Evolutionary conservation across 225 moss, liverwort and hornwort species (phyloP), one percentile per base, ranked within the genome.

Genomic region (Bryum argenteum): DNA sequence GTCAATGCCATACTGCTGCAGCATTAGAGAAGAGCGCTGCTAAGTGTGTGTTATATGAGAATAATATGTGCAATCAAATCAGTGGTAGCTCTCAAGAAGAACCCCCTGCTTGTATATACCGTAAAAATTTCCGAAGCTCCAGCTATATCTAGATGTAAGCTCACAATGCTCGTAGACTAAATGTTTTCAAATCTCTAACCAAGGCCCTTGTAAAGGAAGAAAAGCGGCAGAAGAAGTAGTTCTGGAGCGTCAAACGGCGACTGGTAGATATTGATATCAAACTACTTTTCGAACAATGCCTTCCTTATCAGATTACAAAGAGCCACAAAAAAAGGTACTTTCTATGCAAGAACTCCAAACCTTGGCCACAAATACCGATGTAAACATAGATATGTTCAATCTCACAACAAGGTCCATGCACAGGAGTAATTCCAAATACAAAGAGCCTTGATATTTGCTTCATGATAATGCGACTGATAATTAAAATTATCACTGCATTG

Each of bases 301-400:
- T 48, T 48, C 16, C 48, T 48, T 17, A 48, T 48, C 48, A 48
- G 48, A 47, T 13, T 47, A 13, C 47, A 47, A 6, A 47, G 47
- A 48, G 17, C 48, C 2, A 48, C 15, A 48, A 16, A 48, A 23
- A 39, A 33, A 44, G 44, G 38, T n/a, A 44, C 33, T 14, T n/a
- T 53, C 42, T 52, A 13, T 53, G 5, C 1, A 42, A 8, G 18
- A 19, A 26, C 23, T 69, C 10, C 33, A 65, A 69, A 58, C 65
- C 59, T 12, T 19, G 42, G 12, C 23, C 52, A 19, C 21, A 65
- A 65, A 43, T 22, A 59, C 42, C 63, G 28, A 24, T 9, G 17
- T 38, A 76, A 17, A 37, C 37, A 63, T 19, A 63, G 33, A 58
- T 39, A 24, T 16, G 54, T 66, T 47, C 58, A 40, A 51, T 43